Conservation (phyloP, 352 stramenopile species). For the Pythium monospermum region DNA sequence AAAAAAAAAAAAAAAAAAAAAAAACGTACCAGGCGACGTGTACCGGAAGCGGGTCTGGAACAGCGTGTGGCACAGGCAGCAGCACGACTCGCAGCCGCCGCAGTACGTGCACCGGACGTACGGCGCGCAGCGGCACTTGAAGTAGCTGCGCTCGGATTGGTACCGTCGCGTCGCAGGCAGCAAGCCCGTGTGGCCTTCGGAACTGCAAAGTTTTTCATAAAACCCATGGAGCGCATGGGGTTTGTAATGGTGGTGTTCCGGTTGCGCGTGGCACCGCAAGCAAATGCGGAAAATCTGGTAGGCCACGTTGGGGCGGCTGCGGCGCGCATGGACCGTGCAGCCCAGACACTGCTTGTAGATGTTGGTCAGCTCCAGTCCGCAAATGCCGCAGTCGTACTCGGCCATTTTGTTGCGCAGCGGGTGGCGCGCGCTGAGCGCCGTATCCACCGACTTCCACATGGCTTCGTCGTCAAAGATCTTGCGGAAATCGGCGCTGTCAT, state of each 20-base stretch:
- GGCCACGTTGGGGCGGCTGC: constrained; percentile 52
- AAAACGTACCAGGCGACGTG: constrained; percentile 54
- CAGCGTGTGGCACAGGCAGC: constrained; percentile 79
- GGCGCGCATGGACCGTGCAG: constrained; percentile 59
- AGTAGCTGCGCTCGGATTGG: constrained; percentile 60
- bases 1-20: not conserved
- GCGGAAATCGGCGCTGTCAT: constrained; percentile 68
- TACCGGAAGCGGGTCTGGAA: constrained; percentile 84
- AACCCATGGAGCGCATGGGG: constrained; percentile 47
- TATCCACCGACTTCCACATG: constrained; percentile 69
- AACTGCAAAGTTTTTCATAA: constrained; percentile 66
- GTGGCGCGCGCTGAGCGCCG: constrained; percentile 27
- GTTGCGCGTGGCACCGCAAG: constrained; percentile 62
- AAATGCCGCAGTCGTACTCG: constrained; percentile 66
- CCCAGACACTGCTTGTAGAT: constrained; percentile 84
- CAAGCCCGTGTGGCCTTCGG: constrained; percentile 67
- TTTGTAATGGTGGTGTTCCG: constrained; percentile 74
- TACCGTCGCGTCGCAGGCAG: constrained; percentile 58
- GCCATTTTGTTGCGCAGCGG: constrained; percentile 5
- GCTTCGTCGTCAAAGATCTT: constrained; percentile 72
- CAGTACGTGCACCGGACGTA: constrained; percentile 62
- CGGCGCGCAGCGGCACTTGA: constrained; percentile 63
- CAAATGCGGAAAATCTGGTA: constrained; percentile 69
- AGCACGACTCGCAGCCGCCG: constrained; percentile 75
- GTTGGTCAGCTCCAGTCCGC: constrained; percentile 72